phyloP scores from a whole-genome alignment of 371 early-diverging fungal genomes.

The Lichtheimia hyalospora region DNA sequence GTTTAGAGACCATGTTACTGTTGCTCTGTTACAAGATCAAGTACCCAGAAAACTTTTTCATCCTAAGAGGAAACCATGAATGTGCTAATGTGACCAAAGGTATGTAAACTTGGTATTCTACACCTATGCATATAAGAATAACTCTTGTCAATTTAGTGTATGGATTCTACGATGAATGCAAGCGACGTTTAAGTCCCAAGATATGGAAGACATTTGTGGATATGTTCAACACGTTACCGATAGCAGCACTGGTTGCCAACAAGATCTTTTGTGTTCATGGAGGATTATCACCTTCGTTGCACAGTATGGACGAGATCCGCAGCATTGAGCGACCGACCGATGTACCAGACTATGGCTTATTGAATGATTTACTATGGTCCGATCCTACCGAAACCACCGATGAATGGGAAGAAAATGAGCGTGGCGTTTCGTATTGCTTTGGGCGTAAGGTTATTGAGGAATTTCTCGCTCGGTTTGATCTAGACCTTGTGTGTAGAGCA shows the following conservation, averaged over 20 bases:
- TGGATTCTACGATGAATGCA: conserved; percentile 99
- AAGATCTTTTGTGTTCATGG: conserved; percentile 98
- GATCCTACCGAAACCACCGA: conserved; percentile 73
- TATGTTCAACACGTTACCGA: conserved; percentile 96
- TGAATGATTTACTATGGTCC: conserved; percentile 87
- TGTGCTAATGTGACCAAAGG: conserved; percentile 93
- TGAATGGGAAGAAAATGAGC: conserved; percentile 97
- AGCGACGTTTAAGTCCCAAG: conserved; percentile 87
- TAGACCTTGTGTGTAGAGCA: conserved; percentile 94
- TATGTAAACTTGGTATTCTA: conserved; percentile 16
- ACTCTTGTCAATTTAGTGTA: conserved; percentile 61
- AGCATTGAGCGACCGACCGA: conserved; percentile 91
- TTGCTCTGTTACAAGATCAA: conserved; percentile 97
- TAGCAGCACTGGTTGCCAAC: conserved; percentile 93
- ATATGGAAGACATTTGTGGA: conserved; percentile 97
- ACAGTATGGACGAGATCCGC: conserved; percentile 91
- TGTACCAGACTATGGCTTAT: conserved; percentile 92
- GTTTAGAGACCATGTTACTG: conserved; percentile 92
- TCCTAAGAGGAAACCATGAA: conserved; percentile 98
- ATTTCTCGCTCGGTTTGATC: conserved; percentile 80
- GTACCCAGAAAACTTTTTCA: conserved; percentile 94
- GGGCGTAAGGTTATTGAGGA: conserved; percentile 85
- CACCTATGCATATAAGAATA: background rate
- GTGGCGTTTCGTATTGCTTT: conserved; percentile 96
- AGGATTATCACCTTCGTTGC: conserved; percentile 85